Conservation (phyloP, 2,329 filamentous ascomycete genomes). For the Fusarium floridanum region DNA sequence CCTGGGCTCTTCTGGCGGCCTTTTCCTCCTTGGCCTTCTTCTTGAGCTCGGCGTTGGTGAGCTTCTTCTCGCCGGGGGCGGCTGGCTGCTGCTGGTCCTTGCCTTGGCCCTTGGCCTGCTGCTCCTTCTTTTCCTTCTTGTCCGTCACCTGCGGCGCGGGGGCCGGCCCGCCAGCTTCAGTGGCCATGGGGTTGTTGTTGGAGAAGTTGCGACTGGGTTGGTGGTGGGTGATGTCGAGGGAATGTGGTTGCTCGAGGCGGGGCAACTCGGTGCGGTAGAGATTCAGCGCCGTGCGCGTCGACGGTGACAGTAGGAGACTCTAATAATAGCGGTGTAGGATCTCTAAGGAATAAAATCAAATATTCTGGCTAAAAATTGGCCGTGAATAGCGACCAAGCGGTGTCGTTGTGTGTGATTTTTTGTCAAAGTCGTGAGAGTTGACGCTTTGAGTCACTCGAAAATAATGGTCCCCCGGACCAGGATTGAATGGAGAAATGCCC, state of each 20-base stretch:
- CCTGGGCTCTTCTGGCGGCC: slow-evolving; percentile 82
- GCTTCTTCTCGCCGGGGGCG: slow-evolving; percentile 63
- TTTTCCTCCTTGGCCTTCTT: slow-evolving; percentile 93
- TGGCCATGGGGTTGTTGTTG: slow-evolving; percentile 46
- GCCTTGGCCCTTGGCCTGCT: slow-evolving; percentile 39
- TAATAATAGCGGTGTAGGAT: not conserved
- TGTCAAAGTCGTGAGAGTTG: slow-evolving; percentile 22
- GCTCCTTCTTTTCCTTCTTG: slow-evolving; percentile 44
- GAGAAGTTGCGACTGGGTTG: slow-evolving; percentile 4
- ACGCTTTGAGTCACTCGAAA: slow-evolving; percentile 53
- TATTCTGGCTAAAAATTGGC: not conserved
- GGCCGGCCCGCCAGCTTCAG: slow-evolving; percentile 49
- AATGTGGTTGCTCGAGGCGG: slow-evolving; percentile 38
- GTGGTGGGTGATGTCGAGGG: slow-evolving; percentile 17
- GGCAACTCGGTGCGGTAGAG: slow-evolving; percentile 30
- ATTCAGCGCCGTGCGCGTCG: slow-evolving; percentile 20
- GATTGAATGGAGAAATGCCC: slow-evolving; percentile 48
- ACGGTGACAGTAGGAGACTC: not conserved
- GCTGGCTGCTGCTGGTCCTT: slow-evolving; percentile 46
- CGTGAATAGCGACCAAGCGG: slow-evolving; percentile 2
- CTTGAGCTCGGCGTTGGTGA: slow-evolving; percentile 85
- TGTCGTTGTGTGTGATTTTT: slow-evolving; percentile 18
- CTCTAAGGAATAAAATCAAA: not conserved
- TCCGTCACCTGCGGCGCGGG: slow-evolving; percentile 44
- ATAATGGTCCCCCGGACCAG: slow-evolving; percentile 42